Conservation (phyloP, 305 asterid species). For the Nicotiana rustica region DNA sequence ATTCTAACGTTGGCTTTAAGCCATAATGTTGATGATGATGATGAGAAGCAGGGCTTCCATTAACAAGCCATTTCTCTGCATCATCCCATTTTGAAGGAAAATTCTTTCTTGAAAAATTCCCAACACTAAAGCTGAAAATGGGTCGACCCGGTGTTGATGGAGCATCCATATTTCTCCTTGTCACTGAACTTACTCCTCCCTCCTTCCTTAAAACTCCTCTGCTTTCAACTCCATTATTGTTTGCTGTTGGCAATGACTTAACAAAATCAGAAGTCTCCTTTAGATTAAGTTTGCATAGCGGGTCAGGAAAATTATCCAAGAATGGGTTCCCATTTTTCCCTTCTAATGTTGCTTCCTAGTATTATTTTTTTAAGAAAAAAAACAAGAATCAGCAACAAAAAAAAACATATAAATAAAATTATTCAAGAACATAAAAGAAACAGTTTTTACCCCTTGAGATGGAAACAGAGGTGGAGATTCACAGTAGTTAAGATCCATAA, state of each 20-base stretch:
- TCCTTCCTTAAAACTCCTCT: slow-evolving; percentile 52
- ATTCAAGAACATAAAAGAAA: slow-evolving; percentile 22
- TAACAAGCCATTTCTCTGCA: slow-evolving; percentile 93
- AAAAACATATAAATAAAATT: not conserved
- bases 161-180: slow-evolving; percentile 70
- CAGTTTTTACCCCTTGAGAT: slow-evolving; percentile 54
- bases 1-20: slow-evolving; percentile 44
- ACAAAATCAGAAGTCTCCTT: slow-evolving; percentile 88
- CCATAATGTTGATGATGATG: slow-evolving; percentile 46
- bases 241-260: slow-evolving; percentile 65
- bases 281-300: slow-evolving; percentile 82
- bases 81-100: slow-evolving; percentile 97
- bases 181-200: slow-evolving; percentile 44
- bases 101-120: slow-evolving; percentile 63
- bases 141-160: slow-evolving; percentile 98
- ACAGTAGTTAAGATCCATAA: slow-evolving; percentile 69
- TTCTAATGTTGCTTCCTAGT: slow-evolving; percentile 63
- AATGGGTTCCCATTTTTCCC: slow-evolving; percentile 62
- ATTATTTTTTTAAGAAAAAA: not conserved
- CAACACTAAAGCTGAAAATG: slow-evolving; percentile 83
- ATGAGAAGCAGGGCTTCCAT: slow-evolving; percentile 61
- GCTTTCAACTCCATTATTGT: slow-evolving; percentile 44
- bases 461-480: slow-evolving; percentile 61
- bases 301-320: slow-evolving; percentile 68
- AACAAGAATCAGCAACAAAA: not conserved